Conservation (phyloP, 306 rosid species). For the Vigna angularis region DNA sequence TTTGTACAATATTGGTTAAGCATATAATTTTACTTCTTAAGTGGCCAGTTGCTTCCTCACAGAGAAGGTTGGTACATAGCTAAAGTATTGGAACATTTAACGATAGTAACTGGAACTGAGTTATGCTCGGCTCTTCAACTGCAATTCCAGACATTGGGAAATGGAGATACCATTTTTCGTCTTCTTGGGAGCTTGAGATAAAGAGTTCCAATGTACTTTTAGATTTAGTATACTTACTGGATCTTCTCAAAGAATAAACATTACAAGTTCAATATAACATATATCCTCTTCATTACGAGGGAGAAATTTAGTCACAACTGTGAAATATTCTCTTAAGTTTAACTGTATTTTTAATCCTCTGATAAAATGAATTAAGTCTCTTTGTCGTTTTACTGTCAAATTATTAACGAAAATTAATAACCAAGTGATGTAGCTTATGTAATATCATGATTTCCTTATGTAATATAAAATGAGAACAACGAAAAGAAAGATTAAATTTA, state of each 20-base stretch:
- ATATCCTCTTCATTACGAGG: neutral
- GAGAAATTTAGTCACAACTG: no score
- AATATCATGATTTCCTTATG: neutral
- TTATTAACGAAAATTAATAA: no score
- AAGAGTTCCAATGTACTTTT: neutral
- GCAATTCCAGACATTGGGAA: neutral
- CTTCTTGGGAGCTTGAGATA: neutral
- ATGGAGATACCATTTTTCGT: neutral
- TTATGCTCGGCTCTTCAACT: slow-evolving; percentile 6
- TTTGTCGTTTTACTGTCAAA: neutral
- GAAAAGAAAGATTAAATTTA: no score
- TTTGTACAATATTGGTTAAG: slow-evolving; percentile 4
- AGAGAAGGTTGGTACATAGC: slow-evolving; percentile 30
- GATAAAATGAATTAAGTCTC: no score
- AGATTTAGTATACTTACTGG: neutral
- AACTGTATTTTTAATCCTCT: neutral
- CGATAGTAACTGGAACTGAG: slow-evolving; percentile 36
- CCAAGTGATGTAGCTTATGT: neutral
- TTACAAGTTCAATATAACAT: neutral
- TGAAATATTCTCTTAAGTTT: no score
- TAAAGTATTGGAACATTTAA: slow-evolving; percentile 20
- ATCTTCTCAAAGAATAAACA: neutral
- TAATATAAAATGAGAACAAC: no score
- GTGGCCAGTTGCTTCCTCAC: neutral
- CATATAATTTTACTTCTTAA: neutral